Percentiles rank a stretch among this genome's conserved stretches.
phyloP scores from a whole-genome alignment of 139 green algal genomes.

The Chlorella sp. region DNA sequence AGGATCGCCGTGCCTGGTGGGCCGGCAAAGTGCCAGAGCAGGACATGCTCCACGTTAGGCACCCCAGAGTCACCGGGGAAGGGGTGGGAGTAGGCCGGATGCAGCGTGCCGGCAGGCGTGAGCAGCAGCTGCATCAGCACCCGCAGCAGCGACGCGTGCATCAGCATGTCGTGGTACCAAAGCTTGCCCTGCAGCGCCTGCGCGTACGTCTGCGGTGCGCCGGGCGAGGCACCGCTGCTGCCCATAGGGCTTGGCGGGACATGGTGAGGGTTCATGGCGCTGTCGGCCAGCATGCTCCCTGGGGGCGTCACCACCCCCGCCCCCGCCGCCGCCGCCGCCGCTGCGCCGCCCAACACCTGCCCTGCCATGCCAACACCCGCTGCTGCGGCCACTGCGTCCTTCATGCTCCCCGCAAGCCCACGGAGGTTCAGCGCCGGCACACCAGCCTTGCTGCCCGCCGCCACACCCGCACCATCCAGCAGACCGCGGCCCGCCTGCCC shows the following conservation, averaged over 20 bases:
- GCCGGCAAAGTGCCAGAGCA: constrained; percentile 16
- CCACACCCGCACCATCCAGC: no score
- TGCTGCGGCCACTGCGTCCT: no score
- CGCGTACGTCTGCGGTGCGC: background rate
- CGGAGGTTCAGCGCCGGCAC: no score
- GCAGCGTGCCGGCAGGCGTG: constrained; percentile 23
- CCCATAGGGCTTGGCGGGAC: background rate
- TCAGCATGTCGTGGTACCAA: constrained; percentile 24
- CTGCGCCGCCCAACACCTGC: no score
- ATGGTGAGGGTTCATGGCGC: background rate
- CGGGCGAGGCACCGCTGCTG: no score
- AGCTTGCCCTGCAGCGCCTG: background rate
- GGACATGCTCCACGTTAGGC: constrained; percentile 36
- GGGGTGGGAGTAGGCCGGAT: constrained; percentile 27
- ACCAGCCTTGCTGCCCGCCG: no score
- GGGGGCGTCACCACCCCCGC: background rate
- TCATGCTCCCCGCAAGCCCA: no score
- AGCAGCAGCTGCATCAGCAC: constrained; percentile 54
- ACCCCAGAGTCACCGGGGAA: constrained; percentile 37
- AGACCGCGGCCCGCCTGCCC: no score
- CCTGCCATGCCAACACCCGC: no score
- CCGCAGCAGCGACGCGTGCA: constrained; percentile 44
- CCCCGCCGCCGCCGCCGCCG: no score
- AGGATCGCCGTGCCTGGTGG: constrained; percentile 14
- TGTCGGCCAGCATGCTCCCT: background rate